Conservation (phyloP, 2,329 filamentous ascomycete species). For the Fusarium solani-melongenae region DNA sequence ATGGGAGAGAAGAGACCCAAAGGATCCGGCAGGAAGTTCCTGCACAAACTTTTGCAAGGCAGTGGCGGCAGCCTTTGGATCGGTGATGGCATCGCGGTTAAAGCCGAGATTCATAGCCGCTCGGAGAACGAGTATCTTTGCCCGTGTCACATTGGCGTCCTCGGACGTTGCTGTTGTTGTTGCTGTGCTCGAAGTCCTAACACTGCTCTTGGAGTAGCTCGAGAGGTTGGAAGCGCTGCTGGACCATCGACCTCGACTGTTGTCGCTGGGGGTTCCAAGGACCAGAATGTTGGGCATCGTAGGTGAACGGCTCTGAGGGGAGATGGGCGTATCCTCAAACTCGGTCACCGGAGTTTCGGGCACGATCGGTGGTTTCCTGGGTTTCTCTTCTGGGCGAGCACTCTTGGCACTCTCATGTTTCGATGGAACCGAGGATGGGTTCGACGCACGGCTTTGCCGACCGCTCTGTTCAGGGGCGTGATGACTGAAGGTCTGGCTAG, state of each 20-base stretch:
- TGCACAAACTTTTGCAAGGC: conserved; percentile 82
- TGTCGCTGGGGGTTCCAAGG: conserved; percentile 74
- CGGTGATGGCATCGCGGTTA: conserved; percentile 65
- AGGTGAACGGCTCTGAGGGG: conserved; percentile 79
- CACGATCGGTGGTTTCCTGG: conserved; percentile 61
- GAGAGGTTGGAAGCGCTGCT: conserved; percentile 84
- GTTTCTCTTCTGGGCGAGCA: conserved; percentile 57
- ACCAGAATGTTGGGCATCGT: conserved; percentile 90
- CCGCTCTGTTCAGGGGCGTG: conserved; percentile 62
- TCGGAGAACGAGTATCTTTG: conserved; percentile 84
- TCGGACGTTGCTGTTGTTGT: conserved; percentile 76
- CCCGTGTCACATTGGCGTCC: conserved; percentile 79
- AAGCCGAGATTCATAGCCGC: conserved; percentile 89
- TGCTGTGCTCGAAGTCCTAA: conserved; percentile 75
- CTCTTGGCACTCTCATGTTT: conserved; percentile 66
- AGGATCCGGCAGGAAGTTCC: conserved; percentile 78
- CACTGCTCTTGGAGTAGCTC: conserved; percentile 78
- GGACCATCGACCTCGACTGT: conserved; percentile 78
- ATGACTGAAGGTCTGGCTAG: conserved; percentile 80
- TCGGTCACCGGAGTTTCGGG: conserved; percentile 96
- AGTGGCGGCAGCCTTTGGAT: conserved; percentile 58
- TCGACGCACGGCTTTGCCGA: conserved; percentile 61
- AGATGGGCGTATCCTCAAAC: conserved; percentile 90
- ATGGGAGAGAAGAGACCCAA: conserved; percentile 79
- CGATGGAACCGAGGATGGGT: conserved; percentile 61